Conservation (phyloP, 176 grass and related monocot genomes). For the Coix lacrymajobi region DNA sequence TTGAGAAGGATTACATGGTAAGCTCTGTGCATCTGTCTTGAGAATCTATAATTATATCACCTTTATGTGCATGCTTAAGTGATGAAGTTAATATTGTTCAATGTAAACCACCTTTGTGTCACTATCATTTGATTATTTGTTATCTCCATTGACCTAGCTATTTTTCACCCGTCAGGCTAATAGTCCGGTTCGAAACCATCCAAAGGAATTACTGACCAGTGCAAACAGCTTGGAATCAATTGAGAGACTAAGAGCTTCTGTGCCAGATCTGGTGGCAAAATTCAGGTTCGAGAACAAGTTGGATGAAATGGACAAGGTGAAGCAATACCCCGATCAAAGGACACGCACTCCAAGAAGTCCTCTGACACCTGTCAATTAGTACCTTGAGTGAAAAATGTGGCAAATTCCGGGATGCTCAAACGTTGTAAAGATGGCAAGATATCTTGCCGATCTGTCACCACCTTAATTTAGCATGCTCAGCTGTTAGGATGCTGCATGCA, state of each 20-base stretch:
- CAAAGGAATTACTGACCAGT: slow-evolving; percentile 11
- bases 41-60: neutral
- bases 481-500: neutral
- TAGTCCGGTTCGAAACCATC: slow-evolving; percentile 39
- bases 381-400: neutral
- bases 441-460: slow-evolving; percentile 4
- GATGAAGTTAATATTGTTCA: neutral
- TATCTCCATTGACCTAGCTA: neutral
- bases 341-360: slow-evolving; percentile 59
- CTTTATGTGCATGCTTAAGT: neutral
- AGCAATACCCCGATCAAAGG: slow-evolving; percentile 24
- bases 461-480: neutral
- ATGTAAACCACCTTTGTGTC: slow-evolving; percentile 5
- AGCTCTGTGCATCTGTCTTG: neutral
- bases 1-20: slow-evolving; percentile 68
- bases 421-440: slow-evolving; percentile 43
- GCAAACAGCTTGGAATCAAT: slow-evolving; percentile 49
- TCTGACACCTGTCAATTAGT: slow-evolving; percentile 57
- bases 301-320: slow-evolving; percentile 38
- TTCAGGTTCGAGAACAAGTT: slow-evolving; percentile 45
- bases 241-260: slow-evolving; percentile 40
- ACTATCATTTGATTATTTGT: neutral
- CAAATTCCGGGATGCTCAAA: neutral
- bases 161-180: slow-evolving; percentile 43
- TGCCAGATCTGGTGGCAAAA: slow-evolving; percentile 46